Conservation (phyloP, 164 flowering plant genomes). For the Cinnamomum chago region DNA sequence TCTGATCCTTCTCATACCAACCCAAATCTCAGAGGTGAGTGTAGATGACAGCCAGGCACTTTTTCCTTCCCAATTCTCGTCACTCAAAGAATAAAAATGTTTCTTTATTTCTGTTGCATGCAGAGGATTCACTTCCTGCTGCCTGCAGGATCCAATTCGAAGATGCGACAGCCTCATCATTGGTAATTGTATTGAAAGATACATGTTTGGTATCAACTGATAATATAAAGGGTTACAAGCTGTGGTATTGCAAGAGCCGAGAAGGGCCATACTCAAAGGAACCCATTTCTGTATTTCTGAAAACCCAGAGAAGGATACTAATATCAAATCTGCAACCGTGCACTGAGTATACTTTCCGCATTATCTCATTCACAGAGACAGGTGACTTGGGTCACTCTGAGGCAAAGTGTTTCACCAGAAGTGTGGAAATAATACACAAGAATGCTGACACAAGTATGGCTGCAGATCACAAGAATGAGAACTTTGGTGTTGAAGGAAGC, state of each 20-base stretch:
- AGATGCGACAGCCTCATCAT: slow-evolving; percentile 72
- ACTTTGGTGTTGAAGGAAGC: slow-evolving; percentile 31
- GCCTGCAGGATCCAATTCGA: slow-evolving; percentile 92
- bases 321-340: slow-evolving; percentile 84
- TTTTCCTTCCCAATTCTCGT: neutral
- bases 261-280: slow-evolving; percentile 52
- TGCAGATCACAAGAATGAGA: slow-evolving; percentile 31
- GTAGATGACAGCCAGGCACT: neutral
- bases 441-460: slow-evolving; percentile 21
- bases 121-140: slow-evolving; percentile 92
- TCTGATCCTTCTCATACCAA: slow-evolving; percentile 27
- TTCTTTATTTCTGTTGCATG: slow-evolving; percentile 18
- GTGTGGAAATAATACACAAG: slow-evolving; percentile 73
- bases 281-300: slow-evolving; percentile 58
- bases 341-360: slow-evolving; percentile 79
- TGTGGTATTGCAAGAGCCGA: slow-evolving; percentile 76
- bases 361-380: slow-evolving; percentile 72
- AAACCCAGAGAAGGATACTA: slow-evolving; percentile 61
- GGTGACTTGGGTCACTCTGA: slow-evolving; percentile 93
- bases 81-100: slow-evolving; percentile 2
- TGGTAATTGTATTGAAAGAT: slow-evolving; percentile 67
- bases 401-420: slow-evolving; percentile 83
- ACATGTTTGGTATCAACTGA: slow-evolving; percentile 33
- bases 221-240: slow-evolving; percentile 74
- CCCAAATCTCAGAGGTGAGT: slow-evolving; percentile 42